Conservation (phyloP, 2,329 filamentous ascomycete species). For the Juglanconis sp. region DNA sequence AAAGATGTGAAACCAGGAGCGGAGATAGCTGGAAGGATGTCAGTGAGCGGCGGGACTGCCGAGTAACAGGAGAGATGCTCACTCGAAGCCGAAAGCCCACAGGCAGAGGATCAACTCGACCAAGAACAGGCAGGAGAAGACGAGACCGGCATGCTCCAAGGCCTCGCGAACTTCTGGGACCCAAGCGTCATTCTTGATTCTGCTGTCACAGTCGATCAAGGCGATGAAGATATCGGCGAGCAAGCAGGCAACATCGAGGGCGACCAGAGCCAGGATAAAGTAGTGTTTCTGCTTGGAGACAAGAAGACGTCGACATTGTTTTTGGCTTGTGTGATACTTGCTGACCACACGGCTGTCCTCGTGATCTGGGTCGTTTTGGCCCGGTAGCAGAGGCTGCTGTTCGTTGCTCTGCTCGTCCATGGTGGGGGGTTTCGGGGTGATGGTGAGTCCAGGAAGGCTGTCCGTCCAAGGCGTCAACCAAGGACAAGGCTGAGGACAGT, state of each 20-base stretch:
- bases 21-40: slow-evolving; percentile 46
- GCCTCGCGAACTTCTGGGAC: slow-evolving; percentile 33
- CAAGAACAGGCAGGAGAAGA: slow-evolving; percentile 64
- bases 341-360: slow-evolving; percentile 4
- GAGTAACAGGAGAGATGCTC: slow-evolving; percentile 26
- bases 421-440: background rate
- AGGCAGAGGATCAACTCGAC: slow-evolving; percentile 56
- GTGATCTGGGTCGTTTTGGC: background rate
- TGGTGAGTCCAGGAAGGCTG: background rate
- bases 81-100: slow-evolving; percentile 61
- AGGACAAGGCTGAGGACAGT: background rate
- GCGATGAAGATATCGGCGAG: slow-evolving; percentile 47
- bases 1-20: slow-evolving; percentile 59
- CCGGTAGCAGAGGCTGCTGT: slow-evolving; percentile 14
- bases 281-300: slow-evolving; percentile 40
- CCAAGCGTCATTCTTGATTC: slow-evolving; percentile 38
- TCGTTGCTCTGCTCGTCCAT: slow-evolving; percentile 13
- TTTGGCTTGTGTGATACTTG: slow-evolving; percentile 4
- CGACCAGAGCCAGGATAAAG: slow-evolving; percentile 40
- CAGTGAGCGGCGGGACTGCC: background rate
- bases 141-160: slow-evolving; percentile 51
- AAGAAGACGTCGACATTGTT: slow-evolving; percentile 8
- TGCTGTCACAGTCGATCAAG: slow-evolving; percentile 46
- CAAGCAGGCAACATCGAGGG: slow-evolving; percentile 43
- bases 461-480: too few species aligned